Evolutionary conservation across 2,329 filamentous ascomycete genomes (phyloP).

Genomic region (Fusarium globosum): DNA sequence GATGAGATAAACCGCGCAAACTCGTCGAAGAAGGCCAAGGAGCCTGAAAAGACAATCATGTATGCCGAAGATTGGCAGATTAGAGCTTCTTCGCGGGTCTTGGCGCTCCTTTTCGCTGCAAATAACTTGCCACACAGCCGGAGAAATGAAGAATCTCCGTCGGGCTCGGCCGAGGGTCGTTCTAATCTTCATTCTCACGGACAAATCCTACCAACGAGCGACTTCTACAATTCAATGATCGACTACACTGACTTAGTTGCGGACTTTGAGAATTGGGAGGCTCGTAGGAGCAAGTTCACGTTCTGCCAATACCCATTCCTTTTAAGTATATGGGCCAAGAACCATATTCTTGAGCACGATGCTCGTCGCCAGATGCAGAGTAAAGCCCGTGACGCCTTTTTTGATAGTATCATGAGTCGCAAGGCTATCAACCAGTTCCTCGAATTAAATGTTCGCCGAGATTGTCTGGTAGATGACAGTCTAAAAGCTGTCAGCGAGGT

Average conservation of each 20-base stretch:
- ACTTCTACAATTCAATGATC: constrained; percentile 88
- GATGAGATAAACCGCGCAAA: constrained; percentile 74
- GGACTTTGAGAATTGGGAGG: constrained; percentile 91
- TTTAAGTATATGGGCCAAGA: constrained; percentile 91
- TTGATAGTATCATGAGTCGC: constrained; percentile 84
- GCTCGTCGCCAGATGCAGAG: constrained; percentile 89
- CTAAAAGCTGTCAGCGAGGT: constrained; percentile 86
- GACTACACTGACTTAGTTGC: constrained; percentile 87
- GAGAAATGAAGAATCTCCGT: constrained; percentile 44
- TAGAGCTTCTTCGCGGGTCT: constrained; percentile 80
- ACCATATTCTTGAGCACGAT: constrained; percentile 89
- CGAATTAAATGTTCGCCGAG: constrained; percentile 79
- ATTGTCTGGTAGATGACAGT: constrained; percentile 90
- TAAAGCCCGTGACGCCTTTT: constrained; percentile 89
- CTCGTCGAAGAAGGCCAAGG: constrained; percentile 64
- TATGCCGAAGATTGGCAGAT: constrained; percentile 93
- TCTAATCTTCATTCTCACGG: constrained; percentile 56
- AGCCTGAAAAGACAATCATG: constrained; percentile 65
- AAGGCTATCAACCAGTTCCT: constrained; percentile 82
- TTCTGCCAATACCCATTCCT: constrained; percentile 96
- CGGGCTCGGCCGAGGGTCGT: constrained; percentile 41
- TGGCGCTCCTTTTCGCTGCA: constrained; percentile 83
- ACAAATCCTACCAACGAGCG: constrained; percentile 80
- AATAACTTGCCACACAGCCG: constrained; percentile 69
- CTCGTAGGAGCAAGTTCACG: constrained; percentile 77